Base-by-base conservation (phyloP, 2,329 filamentous ascomycete genomes). In the Tolypocladium nubicola region DNA sequence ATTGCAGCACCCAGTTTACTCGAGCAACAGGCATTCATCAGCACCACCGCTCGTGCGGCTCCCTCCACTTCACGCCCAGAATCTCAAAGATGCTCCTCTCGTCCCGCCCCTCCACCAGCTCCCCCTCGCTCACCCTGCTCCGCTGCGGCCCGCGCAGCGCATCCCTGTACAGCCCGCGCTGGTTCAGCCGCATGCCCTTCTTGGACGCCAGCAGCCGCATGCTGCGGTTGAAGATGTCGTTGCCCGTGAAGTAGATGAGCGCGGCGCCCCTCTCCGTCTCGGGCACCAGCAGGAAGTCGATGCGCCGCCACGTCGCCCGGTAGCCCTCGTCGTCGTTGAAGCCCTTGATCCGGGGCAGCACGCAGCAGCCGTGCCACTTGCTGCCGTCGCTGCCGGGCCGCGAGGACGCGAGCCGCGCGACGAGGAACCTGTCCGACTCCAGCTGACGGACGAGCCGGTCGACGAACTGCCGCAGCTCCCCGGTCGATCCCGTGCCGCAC, bases 231-330 rank as follows among this genome's bases (percentile, higher is more conserved):
- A 97, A 97, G 39, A 96, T 87, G 68, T 96, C 92, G 63, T 97
- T 94, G 1, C 93, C 93, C 0, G 93, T 97, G 67, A 97, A 97
- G 68, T 97, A 97, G n/a, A 97, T 81, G 60, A 97, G 69, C 0
- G 92, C 91, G 0, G 89, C 92, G 1, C 93, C 93, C 54, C 90
- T 79, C 70, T 96, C 86, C 2, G 81, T 76, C 63, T 85, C 85
- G 0, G 92, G 91, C 1, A 96, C 92, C 4, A 95, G 80, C 1
- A 97, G 75, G 23, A 97, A 81, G 67, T 97, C 92, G 60, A 97
- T 87, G 2, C 91, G 82, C 10, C 91, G 81, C 91, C 90, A 96
- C 1, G 81, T 68, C 0, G 75, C 75, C 4, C 66, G 67, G 54
- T 73, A 69, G n/a, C 63, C 59, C 4, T 67, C 59, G 11, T 67